Base-by-base conservation (phyloP, 441 rosid genomes). In the Erodium moschatum region DNA sequence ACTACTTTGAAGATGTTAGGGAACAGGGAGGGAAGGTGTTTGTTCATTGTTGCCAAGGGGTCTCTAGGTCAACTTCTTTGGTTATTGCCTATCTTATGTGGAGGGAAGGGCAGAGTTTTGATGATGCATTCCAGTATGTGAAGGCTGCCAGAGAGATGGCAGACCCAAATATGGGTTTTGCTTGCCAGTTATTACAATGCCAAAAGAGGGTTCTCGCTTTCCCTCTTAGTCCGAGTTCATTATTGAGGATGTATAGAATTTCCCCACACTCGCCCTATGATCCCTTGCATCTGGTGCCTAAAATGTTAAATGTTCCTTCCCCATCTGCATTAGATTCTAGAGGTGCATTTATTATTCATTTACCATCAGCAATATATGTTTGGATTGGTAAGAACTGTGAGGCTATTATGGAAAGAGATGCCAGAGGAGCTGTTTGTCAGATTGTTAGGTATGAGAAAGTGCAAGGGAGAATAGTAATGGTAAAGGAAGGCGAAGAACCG, bases 111-210 rank as follows among this genome's bases (percentile, higher is more conserved):
- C 97, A 85, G 87, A 91, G 90, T 79, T 93, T 91, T 68, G 98
- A 93, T 68, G 98, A 91, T 79, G 98, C 98, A 48, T 91, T 93
- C 81, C 96, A 85, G 82, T 84, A 86, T 65, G 98, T 93, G 65
- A 93, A 93, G 85, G 88, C 93, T 21, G 97, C 97, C 0, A 86
- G 98, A 80, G 95, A 95, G 66, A 93, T 93, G 67, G 96, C 97
- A 40, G 97, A 93, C 79, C 98, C 98, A 20, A 93, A 93, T 77
- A 89, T 93, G 98, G 98, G 98, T 50, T 93, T 93, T 74, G 97
- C 98, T 74, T 93, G 97, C 79, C 98, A 93, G 83, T 72, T 93
- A 79, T 68, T 93, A 61, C 97, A 93, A 68, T 93, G 97, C 80
- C 98, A 93, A 66, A 93, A 93, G 80, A 86, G 98, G 81, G 96